A percentile compares a stretch with the other conserved stretches of the same genome.
Evolutionary conservation across 108 stramenopile species (phyloP).

Genomic region (Epithemia pelagica): DNA sequence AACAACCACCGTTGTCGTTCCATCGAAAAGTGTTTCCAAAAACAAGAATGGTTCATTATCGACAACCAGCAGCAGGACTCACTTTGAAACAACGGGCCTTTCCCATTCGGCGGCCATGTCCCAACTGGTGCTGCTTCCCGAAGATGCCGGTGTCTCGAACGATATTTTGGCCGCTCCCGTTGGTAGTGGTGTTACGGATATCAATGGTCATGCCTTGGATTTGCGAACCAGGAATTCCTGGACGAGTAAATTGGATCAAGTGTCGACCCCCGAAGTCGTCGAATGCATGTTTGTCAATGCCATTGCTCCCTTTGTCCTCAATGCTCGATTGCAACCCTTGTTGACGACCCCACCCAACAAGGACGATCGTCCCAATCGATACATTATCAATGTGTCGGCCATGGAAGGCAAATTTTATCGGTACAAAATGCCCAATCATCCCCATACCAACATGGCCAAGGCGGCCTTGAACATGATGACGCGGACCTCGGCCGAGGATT

Average conservation of each 20-base stretch:
- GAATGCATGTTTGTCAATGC: constrained; percentile 91
- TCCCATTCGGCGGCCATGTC: constrained; percentile 80
- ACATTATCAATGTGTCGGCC: constrained; percentile 86
- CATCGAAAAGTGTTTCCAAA: neutral
- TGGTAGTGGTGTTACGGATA: constrained; percentile 76
- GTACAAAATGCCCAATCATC: constrained; percentile 87
- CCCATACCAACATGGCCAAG: constrained; percentile 93
- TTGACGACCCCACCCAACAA: constrained; percentile 35
- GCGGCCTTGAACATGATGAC: constrained; percentile 92
- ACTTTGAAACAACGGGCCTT: constrained; percentile 69
- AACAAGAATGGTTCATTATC: neutral
- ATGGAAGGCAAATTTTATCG: constrained; percentile 95
- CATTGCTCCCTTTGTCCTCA: constrained; percentile 86
- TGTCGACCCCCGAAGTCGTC: constrained; percentile 84
- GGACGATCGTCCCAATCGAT: constrained; percentile 48
- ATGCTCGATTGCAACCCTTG: constrained; percentile 77
- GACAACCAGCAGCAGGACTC: constrained; percentile 20
- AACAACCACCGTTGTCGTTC: constrained; percentile 1
- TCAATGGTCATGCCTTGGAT: constrained; percentile 89
- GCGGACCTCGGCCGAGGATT: constrained; percentile 75
- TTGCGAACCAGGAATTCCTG: constrained; percentile 76
- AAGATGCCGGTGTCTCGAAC: constrained; percentile 74
- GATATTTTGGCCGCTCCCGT: constrained; percentile 51
- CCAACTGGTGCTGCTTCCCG: constrained; percentile 76
- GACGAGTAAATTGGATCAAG: constrained; percentile 84